Conservation (phyloP, 2,329 filamentous ascomycete genomes). For the Aspergillus fructus region DNA sequence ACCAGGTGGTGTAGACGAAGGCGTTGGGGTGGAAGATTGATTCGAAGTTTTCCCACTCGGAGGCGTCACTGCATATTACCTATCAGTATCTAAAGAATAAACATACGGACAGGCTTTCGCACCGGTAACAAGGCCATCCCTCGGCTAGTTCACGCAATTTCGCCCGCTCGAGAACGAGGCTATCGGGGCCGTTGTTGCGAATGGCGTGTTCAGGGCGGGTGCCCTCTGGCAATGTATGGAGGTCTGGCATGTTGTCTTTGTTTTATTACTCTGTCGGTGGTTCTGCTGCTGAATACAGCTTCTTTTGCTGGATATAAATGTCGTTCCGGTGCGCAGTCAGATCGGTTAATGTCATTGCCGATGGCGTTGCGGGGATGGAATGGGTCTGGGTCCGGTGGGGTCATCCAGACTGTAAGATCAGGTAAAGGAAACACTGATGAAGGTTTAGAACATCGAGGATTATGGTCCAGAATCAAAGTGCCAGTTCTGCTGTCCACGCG, state of each 20-base stretch:
- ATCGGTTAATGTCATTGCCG: too few species aligned
- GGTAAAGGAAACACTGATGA: too few species aligned
- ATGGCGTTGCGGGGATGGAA: too few species aligned
- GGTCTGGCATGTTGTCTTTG: constrained; percentile 21
- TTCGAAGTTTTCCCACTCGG: constrained; percentile 54
- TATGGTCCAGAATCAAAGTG: too few species aligned
- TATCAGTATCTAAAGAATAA: not conserved
- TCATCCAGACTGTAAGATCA: too few species aligned
- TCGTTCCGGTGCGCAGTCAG: too few species aligned
- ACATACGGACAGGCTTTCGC: not conserved
- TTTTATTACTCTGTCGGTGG: too few species aligned
- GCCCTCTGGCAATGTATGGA: constrained; percentile 38
- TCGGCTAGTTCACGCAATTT: constrained; percentile 52
- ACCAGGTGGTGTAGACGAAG: constrained; percentile 54
- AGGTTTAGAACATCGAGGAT: too few species aligned
- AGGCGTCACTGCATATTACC: constrained; percentile 35
- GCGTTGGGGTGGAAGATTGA: constrained; percentile 53
- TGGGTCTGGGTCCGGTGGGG: too few species aligned
- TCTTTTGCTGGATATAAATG: too few species aligned
- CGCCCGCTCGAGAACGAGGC: constrained; percentile 45
- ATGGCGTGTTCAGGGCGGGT: constrained; percentile 40
- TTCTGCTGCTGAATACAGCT: too few species aligned
- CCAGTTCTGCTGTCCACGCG: too few species aligned
- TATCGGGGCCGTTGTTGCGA: constrained; percentile 49
- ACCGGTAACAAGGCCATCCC: constrained; percentile 50